Evolutionary conservation across 2,329 filamentous ascomycete species (phyloP).

Genomic region (Colletotrichum trifolii): DNA sequence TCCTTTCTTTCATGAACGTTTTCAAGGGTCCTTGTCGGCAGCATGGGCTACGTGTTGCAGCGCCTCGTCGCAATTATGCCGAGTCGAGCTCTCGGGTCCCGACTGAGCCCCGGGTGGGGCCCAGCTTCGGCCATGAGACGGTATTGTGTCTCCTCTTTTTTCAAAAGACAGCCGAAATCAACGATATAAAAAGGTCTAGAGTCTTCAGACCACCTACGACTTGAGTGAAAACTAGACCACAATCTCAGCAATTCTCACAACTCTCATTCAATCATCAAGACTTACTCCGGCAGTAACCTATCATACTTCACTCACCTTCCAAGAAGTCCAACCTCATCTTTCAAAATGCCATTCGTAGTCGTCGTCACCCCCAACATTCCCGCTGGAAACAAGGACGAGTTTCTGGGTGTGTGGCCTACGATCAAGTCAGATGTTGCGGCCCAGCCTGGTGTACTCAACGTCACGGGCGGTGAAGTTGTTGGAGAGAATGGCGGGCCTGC

Average conservation of each 20-base stretch:
- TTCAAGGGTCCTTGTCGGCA: not conserved
- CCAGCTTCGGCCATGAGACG: not conserved
- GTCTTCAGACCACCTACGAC: not conserved
- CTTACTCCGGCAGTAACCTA: too few relatives aligned
- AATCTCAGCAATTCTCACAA: not conserved
- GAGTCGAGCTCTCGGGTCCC: not conserved
- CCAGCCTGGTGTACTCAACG: constrained; percentile 24
- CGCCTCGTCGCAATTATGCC: constrained; percentile 8
- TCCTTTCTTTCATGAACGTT: not conserved
- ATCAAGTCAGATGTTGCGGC: constrained; percentile 19
- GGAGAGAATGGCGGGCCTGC: constrained; percentile 17
- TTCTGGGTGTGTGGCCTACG: constrained; percentile 22
- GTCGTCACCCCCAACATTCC: constrained; percentile 20
- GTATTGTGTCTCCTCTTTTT: not conserved
- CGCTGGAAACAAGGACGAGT: constrained; percentile 31
- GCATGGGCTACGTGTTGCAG: not conserved
- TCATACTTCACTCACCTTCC: too few relatives aligned
- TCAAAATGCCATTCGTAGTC: constrained; percentile 30
- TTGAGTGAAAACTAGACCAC: not conserved
- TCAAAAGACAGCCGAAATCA: not conserved
- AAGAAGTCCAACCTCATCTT: too few relatives aligned
- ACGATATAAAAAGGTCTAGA: not conserved
- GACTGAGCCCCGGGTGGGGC: not conserved
- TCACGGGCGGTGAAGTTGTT: constrained; percentile 19
- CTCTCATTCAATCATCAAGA: not conserved